phyloP scores from a whole-genome alignment of 1,284 basidiomycete species.

The Meripilus lineatus region DNA sequence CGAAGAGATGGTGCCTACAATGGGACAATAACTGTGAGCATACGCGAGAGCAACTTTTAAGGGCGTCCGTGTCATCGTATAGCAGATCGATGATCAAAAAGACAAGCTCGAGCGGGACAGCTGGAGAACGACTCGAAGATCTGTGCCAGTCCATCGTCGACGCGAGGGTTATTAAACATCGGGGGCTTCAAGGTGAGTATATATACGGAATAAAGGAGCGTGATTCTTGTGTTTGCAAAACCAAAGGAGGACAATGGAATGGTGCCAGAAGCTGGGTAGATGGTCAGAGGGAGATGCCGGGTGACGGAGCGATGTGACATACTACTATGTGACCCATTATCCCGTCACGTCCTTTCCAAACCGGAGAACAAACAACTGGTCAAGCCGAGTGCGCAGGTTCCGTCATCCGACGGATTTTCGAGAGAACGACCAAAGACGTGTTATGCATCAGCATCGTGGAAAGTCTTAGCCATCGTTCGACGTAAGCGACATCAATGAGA shows the following conservation, averaged over 20 bases:
- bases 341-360: too few relatives aligned
- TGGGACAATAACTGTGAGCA: not conserved
- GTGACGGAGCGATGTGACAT: too few relatives aligned
- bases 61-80: not conserved
- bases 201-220: too few relatives aligned
- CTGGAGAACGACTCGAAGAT: not conserved
- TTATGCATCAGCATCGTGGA: too few relatives aligned
- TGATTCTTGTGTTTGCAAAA: not conserved
- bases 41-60: not conserved
- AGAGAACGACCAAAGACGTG: too few relatives aligned
- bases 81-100: not conserved
- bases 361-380: too few relatives aligned
- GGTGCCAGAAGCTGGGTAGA: not conserved
- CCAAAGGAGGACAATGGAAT: not conserved
- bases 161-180: not conserved
- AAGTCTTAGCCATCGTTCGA: too few relatives aligned
- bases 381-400: too few relatives aligned
- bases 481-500: too few relatives aligned
- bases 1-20: not conserved
- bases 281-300: not conserved
- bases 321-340: too few relatives aligned
- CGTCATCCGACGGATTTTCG: too few relatives aligned
- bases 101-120: not conserved
- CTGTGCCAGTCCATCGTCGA: not conserved
- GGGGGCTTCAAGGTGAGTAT: not conserved